Evolutionary conservation across 768 basidiomycete genomes (phyloP).

Genomic region (Pholiota conissans): DNA sequence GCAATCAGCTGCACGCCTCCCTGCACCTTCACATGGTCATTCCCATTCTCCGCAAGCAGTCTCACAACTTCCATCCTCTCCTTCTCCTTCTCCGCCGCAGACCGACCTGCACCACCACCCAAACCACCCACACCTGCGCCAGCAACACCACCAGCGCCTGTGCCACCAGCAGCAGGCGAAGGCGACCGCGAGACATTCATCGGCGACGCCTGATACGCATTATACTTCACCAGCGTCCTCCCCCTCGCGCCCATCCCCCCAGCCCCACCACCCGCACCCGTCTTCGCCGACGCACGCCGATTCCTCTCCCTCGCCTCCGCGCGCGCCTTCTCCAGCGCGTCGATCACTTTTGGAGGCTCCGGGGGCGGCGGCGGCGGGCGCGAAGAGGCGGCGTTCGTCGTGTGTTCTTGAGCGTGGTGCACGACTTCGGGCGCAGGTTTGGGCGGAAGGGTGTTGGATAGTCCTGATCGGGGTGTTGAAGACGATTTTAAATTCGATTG

Average conservation of each 20-base stretch:
- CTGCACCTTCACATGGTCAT: conserved; percentile 66
- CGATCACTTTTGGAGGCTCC: background rate
- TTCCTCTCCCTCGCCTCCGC: background rate
- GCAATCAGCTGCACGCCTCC: conserved; percentile 46
- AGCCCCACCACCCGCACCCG: background rate
- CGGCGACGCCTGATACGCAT: conserved; percentile 14
- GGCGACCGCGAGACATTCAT: conserved; percentile 29
- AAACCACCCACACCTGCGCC: background rate
- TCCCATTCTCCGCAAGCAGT: conserved; percentile 59
- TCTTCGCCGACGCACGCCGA: background rate
- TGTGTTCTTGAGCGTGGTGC: background rate
- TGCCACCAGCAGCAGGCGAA: conserved; percentile 26
- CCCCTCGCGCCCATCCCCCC: background rate
- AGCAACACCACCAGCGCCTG: too few relatives aligned
- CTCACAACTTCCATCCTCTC: conserved; percentile 41
- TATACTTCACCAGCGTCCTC: conserved; percentile 9
- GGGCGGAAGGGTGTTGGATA: background rate
- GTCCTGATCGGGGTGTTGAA: background rate
- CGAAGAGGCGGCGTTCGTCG: too few relatives aligned
- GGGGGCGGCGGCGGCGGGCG: too few relatives aligned
- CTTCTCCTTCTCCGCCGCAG: conserved; percentile 35
- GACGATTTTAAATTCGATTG: background rate
- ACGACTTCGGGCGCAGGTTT: conserved; percentile 3
- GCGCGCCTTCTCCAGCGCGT: conserved; percentile 8
- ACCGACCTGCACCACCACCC: conserved; percentile 16